Conservation (phyloP, 2,329 filamentous ascomycete genomes). For the Cylindrodendrum hubeiense region DNA sequence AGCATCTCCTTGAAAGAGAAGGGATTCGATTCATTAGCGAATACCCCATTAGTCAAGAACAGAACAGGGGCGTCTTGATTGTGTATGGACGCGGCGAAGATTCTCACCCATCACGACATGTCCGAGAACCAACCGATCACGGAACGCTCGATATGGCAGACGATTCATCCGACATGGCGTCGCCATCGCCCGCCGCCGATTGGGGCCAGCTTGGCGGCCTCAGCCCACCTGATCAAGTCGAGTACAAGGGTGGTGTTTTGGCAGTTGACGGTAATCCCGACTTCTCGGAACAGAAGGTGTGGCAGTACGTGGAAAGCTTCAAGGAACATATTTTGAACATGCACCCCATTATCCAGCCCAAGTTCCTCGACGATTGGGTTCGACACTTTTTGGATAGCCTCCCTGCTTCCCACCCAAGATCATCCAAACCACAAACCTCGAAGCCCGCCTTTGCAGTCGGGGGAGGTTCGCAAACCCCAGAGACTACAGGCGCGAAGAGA, state of each 20-base stretch:
- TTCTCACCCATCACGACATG: conserved; percentile 66
- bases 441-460: conserved; percentile 51
- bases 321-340: conserved; percentile 73
- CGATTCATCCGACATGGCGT: conserved; percentile 65
- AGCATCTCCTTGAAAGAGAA: conserved; percentile 59
- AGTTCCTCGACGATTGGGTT: conserved; percentile 65
- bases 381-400: conserved; percentile 64
- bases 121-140: conserved; percentile 55
- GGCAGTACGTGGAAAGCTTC: conserved; percentile 67
- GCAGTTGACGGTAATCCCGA: conserved; percentile 65
- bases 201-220: conserved; percentile 71
- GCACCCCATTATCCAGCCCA: conserved; percentile 72
- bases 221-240: conserved; percentile 57
- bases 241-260: conserved; percentile 54
- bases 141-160: conserved; percentile 57
- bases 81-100: conserved; percentile 86
- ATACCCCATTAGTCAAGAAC: conserved; percentile 83
- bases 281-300: conserved; percentile 64
- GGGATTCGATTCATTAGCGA: conserved; percentile 70
- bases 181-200: conserved; percentile 65
- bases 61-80: conserved; percentile 78
- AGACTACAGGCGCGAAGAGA: conserved; percentile 60
- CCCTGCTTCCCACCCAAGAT: conserved; percentile 48
- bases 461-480: conserved; percentile 41
- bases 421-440: conserved; percentile 44